phyloP scores from a whole-genome alignment of 2,329 filamentous ascomycete species.

The Xylariaceae sp. region DNA sequence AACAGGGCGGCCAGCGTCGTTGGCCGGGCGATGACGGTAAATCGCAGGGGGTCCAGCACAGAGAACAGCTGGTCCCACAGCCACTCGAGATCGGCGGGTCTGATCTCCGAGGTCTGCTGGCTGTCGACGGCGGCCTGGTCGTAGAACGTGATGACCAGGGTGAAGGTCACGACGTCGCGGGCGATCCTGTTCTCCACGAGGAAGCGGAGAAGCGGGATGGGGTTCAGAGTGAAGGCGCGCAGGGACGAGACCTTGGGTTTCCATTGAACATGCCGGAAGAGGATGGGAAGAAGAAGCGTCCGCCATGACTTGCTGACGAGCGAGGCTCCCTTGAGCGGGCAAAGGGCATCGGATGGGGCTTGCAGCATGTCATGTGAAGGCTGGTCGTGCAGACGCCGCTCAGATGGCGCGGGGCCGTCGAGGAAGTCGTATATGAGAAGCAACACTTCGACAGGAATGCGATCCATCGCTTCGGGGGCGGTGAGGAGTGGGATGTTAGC shows the following conservation, averaged over 20 bases:
- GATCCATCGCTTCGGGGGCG: conserved; percentile 18
- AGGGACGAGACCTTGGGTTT: conserved; percentile 20
- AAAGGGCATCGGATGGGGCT: conserved; percentile 24
- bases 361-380: conserved; percentile 40
- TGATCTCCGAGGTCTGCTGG: conserved; percentile 28
- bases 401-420: conserved; percentile 44
- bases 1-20: conserved; percentile 58
- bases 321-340: conserved; percentile 53
- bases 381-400: conserved; percentile 42
- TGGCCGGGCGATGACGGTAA: conserved; percentile 59
- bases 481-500: too few relatives aligned
- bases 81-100: conserved; percentile 30
- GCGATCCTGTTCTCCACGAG: conserved; percentile 32
- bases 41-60: conserved; percentile 45
- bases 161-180: conserved; percentile 37
- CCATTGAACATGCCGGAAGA: conserved; percentile 55
- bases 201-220: conserved; percentile 37
- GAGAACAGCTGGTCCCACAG: conserved; percentile 55
- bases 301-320: conserved; percentile 51
- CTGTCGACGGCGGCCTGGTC: conserved; percentile 24
- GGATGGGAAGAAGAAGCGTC: conserved; percentile 42
- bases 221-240: conserved; percentile 22
- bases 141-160: conserved; percentile 33
- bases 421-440: conserved; percentile 53
- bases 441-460: conserved; percentile 59